phyloP scores from a whole-genome alignment of 768 basidiomycete genomes.

The Clitopilus hobsonii region DNA sequence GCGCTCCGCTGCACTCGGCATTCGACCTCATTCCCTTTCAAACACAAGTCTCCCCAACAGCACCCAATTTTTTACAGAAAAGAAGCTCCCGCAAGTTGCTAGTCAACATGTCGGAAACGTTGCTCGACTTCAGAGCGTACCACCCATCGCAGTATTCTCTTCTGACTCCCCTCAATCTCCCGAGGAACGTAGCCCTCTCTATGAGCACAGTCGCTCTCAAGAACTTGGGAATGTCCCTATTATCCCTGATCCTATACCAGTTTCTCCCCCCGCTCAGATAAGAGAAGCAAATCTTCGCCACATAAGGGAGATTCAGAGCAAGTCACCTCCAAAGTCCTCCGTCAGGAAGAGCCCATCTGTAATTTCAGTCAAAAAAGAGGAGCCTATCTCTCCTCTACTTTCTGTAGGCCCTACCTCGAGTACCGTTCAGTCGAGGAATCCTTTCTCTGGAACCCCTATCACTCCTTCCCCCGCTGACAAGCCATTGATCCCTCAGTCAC shows the following conservation, averaged over 20 bases:
- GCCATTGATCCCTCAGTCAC: too few species aligned
- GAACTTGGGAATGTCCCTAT: conserved; percentile 23
- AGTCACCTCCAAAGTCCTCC: background rate
- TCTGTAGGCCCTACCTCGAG: too few species aligned
- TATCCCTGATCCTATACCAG: conserved; percentile 12
- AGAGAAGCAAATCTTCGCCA: conserved; percentile 23
- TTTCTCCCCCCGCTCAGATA: conserved; percentile 18
- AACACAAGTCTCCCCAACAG: background rate
- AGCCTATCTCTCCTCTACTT: background rate
- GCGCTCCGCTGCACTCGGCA: too few species aligned
- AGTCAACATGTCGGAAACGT: too few species aligned
- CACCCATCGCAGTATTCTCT: background rate
- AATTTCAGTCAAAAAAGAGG: conserved; percentile 7
- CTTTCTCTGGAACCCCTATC: too few species aligned
- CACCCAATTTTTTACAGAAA: too few species aligned
- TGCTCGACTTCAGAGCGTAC: background rate
- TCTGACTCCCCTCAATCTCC: background rate
- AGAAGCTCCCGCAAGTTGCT: too few species aligned
- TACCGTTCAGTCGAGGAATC: too few species aligned
- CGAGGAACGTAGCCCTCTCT: conserved; percentile 8
- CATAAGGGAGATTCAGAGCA: conserved; percentile 14
- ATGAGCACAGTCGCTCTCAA: conserved; percentile 16
- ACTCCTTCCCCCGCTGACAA: too few species aligned
- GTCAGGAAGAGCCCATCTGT: background rate
- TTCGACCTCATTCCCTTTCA: too few species aligned